phyloP scores from a whole-genome alignment of 129 eudicot genomes.

The Flaveria trinervia region DNA sequence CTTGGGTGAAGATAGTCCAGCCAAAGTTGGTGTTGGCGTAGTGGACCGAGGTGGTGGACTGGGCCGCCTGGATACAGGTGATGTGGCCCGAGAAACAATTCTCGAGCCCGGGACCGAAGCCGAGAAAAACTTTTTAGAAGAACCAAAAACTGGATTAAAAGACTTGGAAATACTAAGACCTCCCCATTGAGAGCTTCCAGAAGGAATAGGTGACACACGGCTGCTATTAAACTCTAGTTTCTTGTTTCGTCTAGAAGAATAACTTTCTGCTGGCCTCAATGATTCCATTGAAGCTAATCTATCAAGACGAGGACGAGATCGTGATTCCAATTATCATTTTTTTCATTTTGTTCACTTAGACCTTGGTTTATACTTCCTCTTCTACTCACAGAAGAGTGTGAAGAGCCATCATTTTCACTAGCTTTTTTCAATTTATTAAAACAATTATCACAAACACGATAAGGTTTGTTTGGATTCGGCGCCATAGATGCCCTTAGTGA shows the following conservation, averaged over 20 bases:
- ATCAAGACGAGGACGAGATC: conserved; percentile 56
- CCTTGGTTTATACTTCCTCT: conserved; percentile 43
- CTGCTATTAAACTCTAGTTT: conserved; percentile 50
- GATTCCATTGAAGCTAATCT: conserved; percentile 64
- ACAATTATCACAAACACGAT: conserved; percentile 96
- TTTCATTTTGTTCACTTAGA: conserved; percentile 50
- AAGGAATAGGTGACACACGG: conserved; percentile 43
- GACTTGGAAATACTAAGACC: conserved; percentile 46
- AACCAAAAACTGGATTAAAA: conserved; percentile 44
- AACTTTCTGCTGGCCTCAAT: conserved; percentile 49
- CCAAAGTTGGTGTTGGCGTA: conserved; percentile 43
- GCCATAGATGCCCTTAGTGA: conserved; percentile 91
- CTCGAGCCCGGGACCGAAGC: conserved; percentile 72
- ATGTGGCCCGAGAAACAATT: conserved; percentile 65
- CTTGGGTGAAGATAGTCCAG: conserved; percentile 48
- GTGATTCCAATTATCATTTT: conserved; percentile 45
- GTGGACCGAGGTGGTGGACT: conserved; percentile 45
- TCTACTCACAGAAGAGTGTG: conserved; percentile 47
- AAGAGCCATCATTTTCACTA: conserved; percentile 41
- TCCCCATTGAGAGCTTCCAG: conserved; percentile 51
- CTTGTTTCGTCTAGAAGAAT: conserved; percentile 37
- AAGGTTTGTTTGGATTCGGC: conserved; percentile 78
- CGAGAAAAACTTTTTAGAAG: conserved; percentile 49
- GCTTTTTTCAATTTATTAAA: conserved; percentile 63
- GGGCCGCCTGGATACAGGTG: conserved; percentile 63